Evolutionary conservation across 108 stramenopile species (phyloP), one percentile per base, ranked within the genome.

Genomic region (Skeletonema potamos): DNA sequence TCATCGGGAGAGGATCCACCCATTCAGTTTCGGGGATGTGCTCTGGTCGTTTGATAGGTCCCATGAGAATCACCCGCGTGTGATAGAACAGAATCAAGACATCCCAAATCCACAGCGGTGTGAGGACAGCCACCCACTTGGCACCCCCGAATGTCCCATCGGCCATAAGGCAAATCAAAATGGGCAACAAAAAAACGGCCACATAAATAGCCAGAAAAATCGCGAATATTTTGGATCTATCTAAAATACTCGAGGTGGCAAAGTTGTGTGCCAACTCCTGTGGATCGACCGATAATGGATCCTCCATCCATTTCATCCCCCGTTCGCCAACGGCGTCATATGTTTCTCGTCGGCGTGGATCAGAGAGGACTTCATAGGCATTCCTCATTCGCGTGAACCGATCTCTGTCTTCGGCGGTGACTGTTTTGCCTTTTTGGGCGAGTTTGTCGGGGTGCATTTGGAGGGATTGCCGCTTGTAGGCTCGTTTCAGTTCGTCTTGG

Each of bases 391-490:
- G 76, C n/a, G 93, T 92, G 66, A 98, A 98, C 54, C 87, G 75
- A 46, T 87, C 91, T 64, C 90, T 84, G 69, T 89, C 84, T 67
- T 77, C 87, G 3, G 74, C 76, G 10, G 96, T 97, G 10, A 94
- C 87, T 15, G 65, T 62, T 57, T 85, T 57, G 7, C 96, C 96
- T 54, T 86, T 82, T 77, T 97, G 98, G 11, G 95, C 95, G 10
- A 97, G 85, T 79, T 98, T 99, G 87, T 99, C 98, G 10, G 98
- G 98, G 72, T 99, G 98, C 89, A 98, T 92, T 63, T 87, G 86
- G 9, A 98, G 85, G 27, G 85, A 85, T 81, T 92, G 88, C 24
- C 86, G 83, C 65, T 96, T 97, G 85, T 98, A 98, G 28, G 96
- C 96, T 32, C 87, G 72, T 65, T 97, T 97, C 62, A 99, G 94